Conservation (phyloP, 202 grass and related monocot genomes). For the Brachypodium distachyon region DNA sequence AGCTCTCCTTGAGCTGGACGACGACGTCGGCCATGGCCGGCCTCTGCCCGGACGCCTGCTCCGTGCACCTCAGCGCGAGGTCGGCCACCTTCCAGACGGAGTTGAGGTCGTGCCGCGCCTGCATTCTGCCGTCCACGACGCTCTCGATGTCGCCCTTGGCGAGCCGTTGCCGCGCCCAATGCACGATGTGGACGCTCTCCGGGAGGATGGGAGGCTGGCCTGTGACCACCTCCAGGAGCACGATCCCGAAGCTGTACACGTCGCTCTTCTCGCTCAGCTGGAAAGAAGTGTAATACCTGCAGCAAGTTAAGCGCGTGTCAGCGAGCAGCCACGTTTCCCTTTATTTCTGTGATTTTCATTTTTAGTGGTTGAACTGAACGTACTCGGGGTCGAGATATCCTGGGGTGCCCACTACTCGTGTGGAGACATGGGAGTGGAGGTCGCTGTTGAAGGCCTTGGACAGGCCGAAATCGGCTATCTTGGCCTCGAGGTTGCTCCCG, state of each 20-base stretch:
- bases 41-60: slow-evolving; percentile 20
- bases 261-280: slow-evolving; percentile 72
- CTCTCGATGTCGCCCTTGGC: slow-evolving; percentile 39
- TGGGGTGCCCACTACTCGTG: slow-evolving; percentile 30
- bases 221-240: slow-evolving; percentile 51
- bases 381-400: slow-evolving; percentile 70
- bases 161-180: slow-evolving; percentile 41
- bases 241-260: slow-evolving; percentile 77
- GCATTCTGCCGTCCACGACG: slow-evolving; percentile 33
- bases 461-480: slow-evolving; percentile 62
- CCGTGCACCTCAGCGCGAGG: slow-evolving; percentile 30
- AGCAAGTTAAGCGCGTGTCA: not conserved
- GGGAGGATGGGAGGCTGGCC: slow-evolving; percentile 29
- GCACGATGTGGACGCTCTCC: slow-evolving; percentile 27
- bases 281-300: slow-evolving; percentile 37
- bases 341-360: not conserved
- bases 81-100: slow-evolving; percentile 46
- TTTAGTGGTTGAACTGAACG: not conserved
- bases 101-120: slow-evolving; percentile 39
- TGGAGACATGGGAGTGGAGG: slow-evolving; percentile 34
- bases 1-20: slow-evolving; percentile 34
- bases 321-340: not conserved
- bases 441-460: slow-evolving; percentile 42
- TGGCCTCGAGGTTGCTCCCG: slow-evolving; percentile 35
- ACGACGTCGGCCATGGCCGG: slow-evolving; percentile 35